Conservation (phyloP, 2,329 filamentous ascomycete genomes). For the Venturia effusa region DNA sequence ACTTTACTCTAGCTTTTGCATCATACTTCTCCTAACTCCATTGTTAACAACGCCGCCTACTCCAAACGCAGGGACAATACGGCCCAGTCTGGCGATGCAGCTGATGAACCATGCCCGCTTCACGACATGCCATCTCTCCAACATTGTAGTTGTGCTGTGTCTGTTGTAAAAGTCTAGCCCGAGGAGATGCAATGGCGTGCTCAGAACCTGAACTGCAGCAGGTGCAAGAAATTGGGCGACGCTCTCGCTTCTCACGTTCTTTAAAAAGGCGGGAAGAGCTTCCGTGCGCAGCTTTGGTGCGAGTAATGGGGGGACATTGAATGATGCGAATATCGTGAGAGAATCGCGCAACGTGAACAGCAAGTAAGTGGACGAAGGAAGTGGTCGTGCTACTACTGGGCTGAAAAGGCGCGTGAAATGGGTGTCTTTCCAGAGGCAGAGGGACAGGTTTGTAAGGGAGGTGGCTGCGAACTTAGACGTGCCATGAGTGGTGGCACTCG, state of each 20-base stretch:
- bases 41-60: constrained; percentile 79
- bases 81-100: constrained; percentile 62
- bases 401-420: constrained; percentile 78
- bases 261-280: constrained; percentile 34
- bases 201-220: constrained; percentile 65
- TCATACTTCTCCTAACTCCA: constrained; percentile 55
- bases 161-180: constrained; percentile 83
- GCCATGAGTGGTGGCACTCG: constrained; percentile 56
- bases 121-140: constrained; percentile 57
- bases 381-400: constrained; percentile 38
- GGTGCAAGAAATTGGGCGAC: constrained; percentile 73
- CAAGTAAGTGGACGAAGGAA: constrained; percentile 60
- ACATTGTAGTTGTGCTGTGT: constrained; percentile 35
- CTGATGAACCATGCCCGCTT: constrained; percentile 66
- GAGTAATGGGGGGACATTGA: constrained; percentile 75
- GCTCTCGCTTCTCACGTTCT: constrained; percentile 36
- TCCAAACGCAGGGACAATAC: constrained; percentile 83
- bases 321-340: constrained; percentile 82
- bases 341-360: constrained; percentile 78
- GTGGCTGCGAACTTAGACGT: constrained; percentile 72
- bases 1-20: constrained; percentile 45
- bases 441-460: constrained; percentile 67
- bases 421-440: constrained; percentile 85
- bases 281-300: constrained; percentile 50
- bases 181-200: constrained; percentile 74